phyloP scores from a whole-genome alignment of 129 eudicot species.

The Flaveria sonorensis region DNA sequence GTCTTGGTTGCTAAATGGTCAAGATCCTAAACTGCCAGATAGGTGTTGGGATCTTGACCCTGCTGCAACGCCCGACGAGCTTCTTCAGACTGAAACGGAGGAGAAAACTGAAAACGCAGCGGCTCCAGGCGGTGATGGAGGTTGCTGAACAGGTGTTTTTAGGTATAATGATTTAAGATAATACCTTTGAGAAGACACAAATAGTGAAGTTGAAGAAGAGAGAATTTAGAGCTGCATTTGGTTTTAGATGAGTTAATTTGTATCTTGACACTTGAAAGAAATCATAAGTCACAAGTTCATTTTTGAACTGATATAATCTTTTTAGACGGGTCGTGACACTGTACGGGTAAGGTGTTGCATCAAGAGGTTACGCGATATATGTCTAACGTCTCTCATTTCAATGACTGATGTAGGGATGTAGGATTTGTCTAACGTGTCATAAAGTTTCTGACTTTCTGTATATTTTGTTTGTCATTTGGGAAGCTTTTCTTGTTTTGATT shows the following conservation, averaged over 20 bases:
- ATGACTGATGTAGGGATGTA: neutral
- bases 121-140: slow-evolving; percentile 9
- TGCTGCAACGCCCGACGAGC: slow-evolving; percentile 84
- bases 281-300: too few relatives aligned
- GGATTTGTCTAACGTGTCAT: neutral
- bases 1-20: slow-evolving; percentile 55
- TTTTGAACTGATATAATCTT: too few relatives aligned
- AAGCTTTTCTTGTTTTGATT: too few relatives aligned
- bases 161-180: neutral
- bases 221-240: slow-evolving; percentile 39
- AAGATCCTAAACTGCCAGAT: slow-evolving; percentile 56
- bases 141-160: slow-evolving; percentile 20
- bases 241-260: slow-evolving; percentile 39
- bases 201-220: slow-evolving; percentile 21
- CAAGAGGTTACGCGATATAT: too few relatives aligned
- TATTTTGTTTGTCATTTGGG: neutral
- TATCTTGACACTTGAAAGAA: slow-evolving; percentile 6
- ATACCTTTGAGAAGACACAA: slow-evolving; percentile 24
- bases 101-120: slow-evolving; percentile 13
- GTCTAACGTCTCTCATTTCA: too few relatives aligned
- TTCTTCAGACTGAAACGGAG: slow-evolving; percentile 47
- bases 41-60: slow-evolving; percentile 94
- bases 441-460: too few relatives aligned
- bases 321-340: too few relatives aligned
- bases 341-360: too few relatives aligned